These are phyloP conservation scores for Flagelloscypha sp. DNA, from an alignment of 768 basidiomycete genomes.

Conservation along the genomic window DNA sequence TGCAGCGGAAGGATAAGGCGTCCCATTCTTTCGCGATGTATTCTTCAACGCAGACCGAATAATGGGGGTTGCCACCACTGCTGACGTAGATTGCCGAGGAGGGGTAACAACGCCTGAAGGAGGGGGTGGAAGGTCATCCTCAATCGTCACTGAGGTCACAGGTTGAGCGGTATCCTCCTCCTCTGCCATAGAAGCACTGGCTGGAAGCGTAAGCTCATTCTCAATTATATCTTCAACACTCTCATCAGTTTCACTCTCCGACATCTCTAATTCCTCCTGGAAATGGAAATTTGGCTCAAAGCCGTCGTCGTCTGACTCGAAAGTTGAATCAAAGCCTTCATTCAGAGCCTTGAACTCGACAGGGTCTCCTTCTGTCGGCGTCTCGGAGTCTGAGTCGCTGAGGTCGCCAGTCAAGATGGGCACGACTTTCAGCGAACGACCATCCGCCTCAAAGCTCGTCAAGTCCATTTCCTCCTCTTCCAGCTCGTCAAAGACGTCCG, in stretches of 20 bases:
- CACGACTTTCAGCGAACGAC: constrained; percentile 42
- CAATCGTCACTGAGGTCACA: constrained; percentile 1
- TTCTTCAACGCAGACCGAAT: constrained; percentile 39
- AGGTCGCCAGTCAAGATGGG: constrained; percentile 42
- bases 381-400: constrained; percentile 32
- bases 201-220: too few species aligned
- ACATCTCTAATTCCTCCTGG: too few species aligned
- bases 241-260: too few species aligned
- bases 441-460: constrained; percentile 68
- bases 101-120: too few species aligned
- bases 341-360: constrained; percentile 25
- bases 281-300: too few species aligned
- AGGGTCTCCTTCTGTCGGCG: constrained; percentile 45
- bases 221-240: too few species aligned
- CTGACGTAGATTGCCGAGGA: constrained; percentile 23
- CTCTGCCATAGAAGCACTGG: constrained; percentile 41
- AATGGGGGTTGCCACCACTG: constrained; percentile 22
- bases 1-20: not conserved
- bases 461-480: constrained; percentile 63
- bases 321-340: constrained; percentile 23
- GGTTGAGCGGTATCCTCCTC: not conserved
- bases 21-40: not conserved
- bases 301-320: constrained; percentile 32
- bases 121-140: not conserved
- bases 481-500: constrained; percentile 40